Base-by-base conservation (phyloP, 257 asterid genomes). In the Nicotiana paniculata region DNA sequence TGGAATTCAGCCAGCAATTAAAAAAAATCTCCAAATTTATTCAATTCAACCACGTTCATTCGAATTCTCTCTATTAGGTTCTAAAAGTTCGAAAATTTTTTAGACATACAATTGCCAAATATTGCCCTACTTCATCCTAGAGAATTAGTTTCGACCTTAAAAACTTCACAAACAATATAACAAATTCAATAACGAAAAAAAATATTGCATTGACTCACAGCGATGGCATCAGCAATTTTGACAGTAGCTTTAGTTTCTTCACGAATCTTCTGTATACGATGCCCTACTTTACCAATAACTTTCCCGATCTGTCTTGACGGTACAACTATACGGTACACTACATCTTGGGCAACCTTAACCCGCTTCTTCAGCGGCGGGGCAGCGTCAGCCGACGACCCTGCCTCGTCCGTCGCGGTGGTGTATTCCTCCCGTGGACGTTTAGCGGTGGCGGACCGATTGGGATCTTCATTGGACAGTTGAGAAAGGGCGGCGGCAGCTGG, bases 231-330 rank as follows among this genome's bases (percentile, higher is more conserved):
- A 11, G 97, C 99, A 77, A 96, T 90, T 88, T 93, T 93, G 83
- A 95, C 85, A 53, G 93, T 89, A 24, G 99, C 98, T 86, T 89
- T 91, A 53, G 98, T 87, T 61, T 91, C 93, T 83, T 96, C 99
- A 2, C 98, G 95, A 88, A 96, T 92, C 91, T 92, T 91, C 95
- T 93, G 97, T 83, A 96, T 93, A 21, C 98, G 96, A 81, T 89
- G 92, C 4, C 99, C 98, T n/a, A 80, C 95, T 84, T 85, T 91
- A 62, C 99, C 99, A 5, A 96, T 94, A 17, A 96, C 98, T 87
- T 94, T 96, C 84, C 99, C 98, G 78, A 96, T 96, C 92, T 94
- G 99, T 86, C 92, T 87, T 30, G 97, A 90, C 37, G 98, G 99
- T 54, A 96, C 98, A 74, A 96, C 90, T 55, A 96, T 94, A 39